Base-by-base conservation (phyloP, 169 alveolate species). In the Eimeria necatrix region DNA sequence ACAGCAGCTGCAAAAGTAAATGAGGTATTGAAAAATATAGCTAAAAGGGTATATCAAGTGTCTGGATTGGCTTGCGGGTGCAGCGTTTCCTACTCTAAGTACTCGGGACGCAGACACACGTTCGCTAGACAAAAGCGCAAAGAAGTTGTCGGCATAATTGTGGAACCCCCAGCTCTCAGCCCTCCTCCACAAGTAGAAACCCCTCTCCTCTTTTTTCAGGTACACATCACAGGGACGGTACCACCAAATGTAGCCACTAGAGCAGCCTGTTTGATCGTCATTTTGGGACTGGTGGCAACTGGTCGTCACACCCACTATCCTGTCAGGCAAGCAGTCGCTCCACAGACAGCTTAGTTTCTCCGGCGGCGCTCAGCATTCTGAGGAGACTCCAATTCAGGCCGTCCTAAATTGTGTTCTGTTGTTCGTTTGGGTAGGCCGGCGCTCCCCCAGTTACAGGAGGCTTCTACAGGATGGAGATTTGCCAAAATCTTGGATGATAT, bases 61-160 rank as follows among this genome's bases (percentile, higher is more conserved):
- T 32, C 41, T 32, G 41, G 41, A 32, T 32, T 32, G 41, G 41
- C 41, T 32, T 32, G 41, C 41, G 41, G 41, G 41, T 32, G 41
- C 41, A 32, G 41, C 41, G 41, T 2, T 32, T 32, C 2, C 41
- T 32, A 32, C n/a, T n/a, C n/a, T 32, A 32, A 32, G 41, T 32
- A 32, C 41, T 32, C 41, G 41, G 41, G 41, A 2, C 86, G 64
- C 86, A 9, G 24, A 12, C 73, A 48, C 90, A 1, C 49, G 90
- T 53, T 81, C 74, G 90, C 90, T 48, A 81, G 90, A 81, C 90
- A 53, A 81, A 18, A 53, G 73, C 53, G 53, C 74, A n/a, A 52
- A 49, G 74, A 32, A 71, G 18, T 24, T 26, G 90, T 81, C 90
- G 74, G 90, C 90, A 24, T 52, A 68, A 81, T 68, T 32, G 41